Evolutionary conservation across 2,329 filamentous ascomycete species (phyloP).

Genomic region (Plenodomus biglobosus): DNA sequence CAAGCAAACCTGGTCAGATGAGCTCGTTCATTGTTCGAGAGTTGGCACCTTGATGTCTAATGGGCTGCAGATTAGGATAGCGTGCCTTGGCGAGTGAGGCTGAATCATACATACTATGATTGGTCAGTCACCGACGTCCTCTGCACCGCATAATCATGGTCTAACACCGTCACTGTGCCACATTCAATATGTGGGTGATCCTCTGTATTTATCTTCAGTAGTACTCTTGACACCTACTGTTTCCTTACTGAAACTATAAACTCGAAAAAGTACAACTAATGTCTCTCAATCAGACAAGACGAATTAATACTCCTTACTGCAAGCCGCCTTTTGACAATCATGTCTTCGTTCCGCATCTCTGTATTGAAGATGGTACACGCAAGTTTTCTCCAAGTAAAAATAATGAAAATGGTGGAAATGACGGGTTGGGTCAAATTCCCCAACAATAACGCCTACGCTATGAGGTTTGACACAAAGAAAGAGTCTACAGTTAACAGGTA

Average conservation of each 20-base stretch:
- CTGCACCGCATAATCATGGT: too few species aligned
- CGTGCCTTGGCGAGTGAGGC: neutral
- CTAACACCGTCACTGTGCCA: neutral
- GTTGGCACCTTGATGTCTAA: neutral
- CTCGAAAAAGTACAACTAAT: neutral
- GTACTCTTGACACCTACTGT: neutral
- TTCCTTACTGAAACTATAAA: neutral
- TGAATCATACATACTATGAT: slow-evolving; percentile 2
- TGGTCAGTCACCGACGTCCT: too few species aligned
- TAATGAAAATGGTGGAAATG: neutral
- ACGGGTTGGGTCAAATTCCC: neutral
- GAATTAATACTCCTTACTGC: neutral
- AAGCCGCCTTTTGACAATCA: neutral
- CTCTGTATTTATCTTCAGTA: neutral
- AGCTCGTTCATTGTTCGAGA: neutral
- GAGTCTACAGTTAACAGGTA: neutral
- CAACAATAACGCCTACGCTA: neutral
- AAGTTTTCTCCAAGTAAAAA: neutral
- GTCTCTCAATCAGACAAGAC: neutral
- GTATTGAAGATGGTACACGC: neutral
- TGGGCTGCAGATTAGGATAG: slow-evolving; percentile 2
- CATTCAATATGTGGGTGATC: neutral
- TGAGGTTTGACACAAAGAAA: neutral
- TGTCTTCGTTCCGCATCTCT: neutral
- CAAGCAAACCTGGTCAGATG: neutral